Evolutionary conservation across 768 basidiomycete genomes (phyloP).

Genomic region (Tulasnella sp.): DNA sequence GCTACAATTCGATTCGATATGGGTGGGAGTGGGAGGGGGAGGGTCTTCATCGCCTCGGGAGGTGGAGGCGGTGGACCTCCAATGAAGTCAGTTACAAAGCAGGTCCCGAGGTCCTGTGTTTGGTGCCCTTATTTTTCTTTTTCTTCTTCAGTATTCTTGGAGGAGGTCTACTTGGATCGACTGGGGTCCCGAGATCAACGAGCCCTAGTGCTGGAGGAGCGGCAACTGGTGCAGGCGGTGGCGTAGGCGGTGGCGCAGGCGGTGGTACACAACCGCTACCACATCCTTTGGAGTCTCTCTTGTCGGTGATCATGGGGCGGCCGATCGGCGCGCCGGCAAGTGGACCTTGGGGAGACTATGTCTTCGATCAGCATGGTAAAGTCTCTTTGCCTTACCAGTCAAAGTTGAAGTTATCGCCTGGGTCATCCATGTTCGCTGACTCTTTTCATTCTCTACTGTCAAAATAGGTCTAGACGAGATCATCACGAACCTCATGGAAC

Average conservation of each 20-base stretch:
- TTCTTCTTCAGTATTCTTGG: too few relatives aligned
- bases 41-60: conserved; percentile 1
- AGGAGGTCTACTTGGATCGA: too few relatives aligned
- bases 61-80: background rate
- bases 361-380: conserved; percentile 79
- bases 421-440: conserved; percentile 5
- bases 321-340: background rate
- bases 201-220: too few relatives aligned
- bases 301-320: background rate
- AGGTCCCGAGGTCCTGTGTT: too few relatives aligned
- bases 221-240: too few relatives aligned
- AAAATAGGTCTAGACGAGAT: conserved; percentile 66
- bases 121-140: too few relatives aligned
- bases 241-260: too few relatives aligned
- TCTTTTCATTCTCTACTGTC: background rate
- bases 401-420: background rate
- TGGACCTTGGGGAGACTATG: conserved; percentile 81
- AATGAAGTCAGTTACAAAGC: background rate
- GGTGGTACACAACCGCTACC: background rate
- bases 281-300: conserved; percentile 8
- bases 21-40: conserved; percentile 1
- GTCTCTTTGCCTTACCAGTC: background rate
- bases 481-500: conserved; percentile 80
- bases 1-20: conserved; percentile 8
- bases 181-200: too few relatives aligned